These are phyloP conservation scores for Leucocoprinus leucothites DNA, from an alignment of 768 basidiomycete species.

Conservation along the genomic window DNA sequence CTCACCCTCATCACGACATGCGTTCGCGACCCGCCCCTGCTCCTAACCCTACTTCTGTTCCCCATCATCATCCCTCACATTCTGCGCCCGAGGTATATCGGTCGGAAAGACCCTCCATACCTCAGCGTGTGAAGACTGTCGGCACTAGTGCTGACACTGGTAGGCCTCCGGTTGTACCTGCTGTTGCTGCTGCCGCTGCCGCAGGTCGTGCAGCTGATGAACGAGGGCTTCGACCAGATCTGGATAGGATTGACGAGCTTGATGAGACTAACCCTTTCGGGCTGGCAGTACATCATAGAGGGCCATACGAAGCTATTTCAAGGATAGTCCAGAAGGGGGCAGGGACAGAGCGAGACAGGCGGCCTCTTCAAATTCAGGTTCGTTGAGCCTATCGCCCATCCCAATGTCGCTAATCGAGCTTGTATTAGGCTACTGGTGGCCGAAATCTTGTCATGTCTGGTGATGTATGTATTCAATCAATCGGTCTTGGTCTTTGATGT, in stretches of 20 bases:
- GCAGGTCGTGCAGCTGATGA: constrained; percentile 17
- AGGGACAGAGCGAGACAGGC: constrained; percentile 8
- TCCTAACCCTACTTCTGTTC: not conserved
- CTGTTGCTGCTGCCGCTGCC: constrained; percentile 8
- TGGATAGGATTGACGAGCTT: constrained; percentile 76
- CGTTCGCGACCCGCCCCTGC: not conserved
- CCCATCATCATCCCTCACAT: not conserved
- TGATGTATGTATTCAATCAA: constrained; percentile 8
- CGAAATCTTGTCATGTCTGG: not conserved
- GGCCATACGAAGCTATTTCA: constrained; percentile 69
- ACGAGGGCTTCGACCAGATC: constrained; percentile 23
- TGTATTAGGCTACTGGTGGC: not conserved
- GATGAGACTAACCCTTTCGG: constrained; percentile 76
- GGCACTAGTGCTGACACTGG: constrained; percentile 16
- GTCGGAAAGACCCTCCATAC: constrained; percentile 18
- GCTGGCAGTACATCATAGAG: constrained; percentile 57
- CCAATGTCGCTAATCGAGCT: not conserved
- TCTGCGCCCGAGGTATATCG: constrained; percentile 7
- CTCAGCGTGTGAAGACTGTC: constrained; percentile 22
- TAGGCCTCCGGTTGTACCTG: constrained; percentile 5
- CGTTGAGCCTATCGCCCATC: not conserved
- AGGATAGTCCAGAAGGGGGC: constrained; percentile 26
- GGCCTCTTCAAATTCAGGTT: not conserved
- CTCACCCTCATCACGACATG: not conserved
- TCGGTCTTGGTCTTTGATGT: not conserved